Conservation (phyloP, 2,329 filamentous ascomycete species). For the Coniella lustricola region DNA sequence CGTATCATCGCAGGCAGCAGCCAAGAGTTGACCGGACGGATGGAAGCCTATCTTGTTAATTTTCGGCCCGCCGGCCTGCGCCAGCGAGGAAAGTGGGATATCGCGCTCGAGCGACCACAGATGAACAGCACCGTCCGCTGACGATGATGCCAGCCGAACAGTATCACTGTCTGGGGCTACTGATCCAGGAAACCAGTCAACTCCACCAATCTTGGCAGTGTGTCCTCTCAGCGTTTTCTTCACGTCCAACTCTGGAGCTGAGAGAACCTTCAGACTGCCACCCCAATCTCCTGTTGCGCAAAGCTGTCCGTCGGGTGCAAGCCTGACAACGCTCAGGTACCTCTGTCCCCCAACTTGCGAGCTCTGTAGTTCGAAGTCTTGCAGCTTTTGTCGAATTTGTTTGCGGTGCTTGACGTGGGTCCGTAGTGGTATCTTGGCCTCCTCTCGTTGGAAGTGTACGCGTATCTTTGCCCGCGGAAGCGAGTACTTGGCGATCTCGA, state of each 20-base stretch:
- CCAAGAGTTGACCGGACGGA: slow-evolving; percentile 80
- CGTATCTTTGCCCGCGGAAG: slow-evolving; percentile 74
- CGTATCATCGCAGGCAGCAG: slow-evolving; percentile 90
- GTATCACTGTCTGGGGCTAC: slow-evolving; percentile 62
- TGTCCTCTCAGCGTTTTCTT: slow-evolving; percentile 74
- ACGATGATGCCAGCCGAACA: slow-evolving; percentile 84
- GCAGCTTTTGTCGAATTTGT: slow-evolving; percentile 73
- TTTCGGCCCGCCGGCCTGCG: slow-evolving; percentile 41
- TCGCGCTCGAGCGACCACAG: slow-evolving; percentile 87
- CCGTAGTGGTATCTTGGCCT: slow-evolving; percentile 75
- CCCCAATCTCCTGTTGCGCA: slow-evolving; percentile 91
- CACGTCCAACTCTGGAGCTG: slow-evolving; percentile 74
- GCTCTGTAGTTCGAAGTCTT: slow-evolving; percentile 82
- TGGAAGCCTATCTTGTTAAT: slow-evolving; percentile 94
- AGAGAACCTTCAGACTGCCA: slow-evolving; percentile 78
- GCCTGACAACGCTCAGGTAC: slow-evolving; percentile 84
- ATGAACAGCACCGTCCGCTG: slow-evolving; percentile 79
- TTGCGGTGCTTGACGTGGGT: slow-evolving; percentile 92
- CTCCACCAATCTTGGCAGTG: slow-evolving; percentile 79
- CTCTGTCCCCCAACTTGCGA: slow-evolving; percentile 89
- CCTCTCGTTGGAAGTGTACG: slow-evolving; percentile 68
- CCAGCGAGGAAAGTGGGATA: slow-evolving; percentile 54
- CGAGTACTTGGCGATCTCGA: slow-evolving; percentile 75
- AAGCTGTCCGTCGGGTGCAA: slow-evolving; percentile 76
- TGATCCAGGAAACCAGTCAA: slow-evolving; percentile 83